Base-by-base conservation (phyloP, 2,329 filamentous ascomycete genomes). In the Colletotrichum sp. region DNA sequence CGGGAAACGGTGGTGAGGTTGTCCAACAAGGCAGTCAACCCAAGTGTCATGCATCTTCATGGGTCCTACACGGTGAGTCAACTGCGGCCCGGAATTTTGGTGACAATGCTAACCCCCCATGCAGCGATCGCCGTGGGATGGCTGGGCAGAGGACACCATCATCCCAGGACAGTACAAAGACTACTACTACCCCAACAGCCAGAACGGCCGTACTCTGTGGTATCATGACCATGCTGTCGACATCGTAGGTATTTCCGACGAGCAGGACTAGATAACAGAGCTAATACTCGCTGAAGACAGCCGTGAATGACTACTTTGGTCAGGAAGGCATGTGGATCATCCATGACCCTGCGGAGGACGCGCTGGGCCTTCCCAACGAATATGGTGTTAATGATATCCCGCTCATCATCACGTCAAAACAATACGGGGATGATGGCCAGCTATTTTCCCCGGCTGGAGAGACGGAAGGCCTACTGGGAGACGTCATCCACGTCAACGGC, bases 151-250 rank as follows among this genome's bases (percentile, higher is more conserved):
- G 65, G 90, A 92, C 76, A 83, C 86, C 18, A 88, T 88, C 1
- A 65, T 82, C 1, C 86, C 87, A 0, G 89, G 89, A 1, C 83
- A 92, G 79, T 91, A 88, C 82, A 92, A 93, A 80, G 91, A 92
- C 76, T 92, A 92, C 81, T 92, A 92, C 81, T 93, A 91, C 78
- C 90, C 90, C 10, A 92, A 92, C 80, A 83, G 81, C 16, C 88
- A 92, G 79, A 85, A 84, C 55, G 89, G 86, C 4, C 86, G 90
- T 44, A 86, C 89, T 0, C 84, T 92, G 36, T 92, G 91, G 91
- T 92, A 92, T 78, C 90, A 92, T 78, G 89, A 88, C 76, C 84
- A 86, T 71, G 84, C 85, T 10, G 81, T 86, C 65, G 80, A 82
- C 32, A 80, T 82, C 30, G 83, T 83, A 62, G 78, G 82, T 63